Evolutionary conservation across 768 basidiomycete species (phyloP), one percentile per base, ranked within the genome.

Genomic region (Rhodotorula babjevae): DNA sequence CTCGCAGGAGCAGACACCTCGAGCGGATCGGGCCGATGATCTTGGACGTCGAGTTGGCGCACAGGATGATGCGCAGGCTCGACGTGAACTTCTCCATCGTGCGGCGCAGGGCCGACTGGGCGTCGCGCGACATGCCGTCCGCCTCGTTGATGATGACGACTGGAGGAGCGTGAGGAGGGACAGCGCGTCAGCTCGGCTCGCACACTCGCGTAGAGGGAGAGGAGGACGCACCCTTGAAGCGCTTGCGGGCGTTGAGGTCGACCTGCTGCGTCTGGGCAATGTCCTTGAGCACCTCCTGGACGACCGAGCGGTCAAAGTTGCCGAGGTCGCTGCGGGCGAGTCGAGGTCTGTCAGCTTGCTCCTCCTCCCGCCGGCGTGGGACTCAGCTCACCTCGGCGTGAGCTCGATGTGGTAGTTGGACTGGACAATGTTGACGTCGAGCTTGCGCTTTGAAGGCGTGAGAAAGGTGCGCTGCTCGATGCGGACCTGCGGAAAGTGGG

Each of bases 1-100:
- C 93, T 58, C 95, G 87, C 78, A 99, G 87, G 46, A 99, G 85
- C 56, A 99, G 84, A 83, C 96, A 98, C 70, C 95, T 87, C 85
- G 90, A 92, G 80, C 91, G 90, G 79, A 99, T 99, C 10, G 95
- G 96, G 2, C 93, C 93, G 79, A 99, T 98, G 65, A 99, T 89
- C 76, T 89, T 89, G 79, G 90, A 90, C 7, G 95, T 97, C 79
- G 91, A 93, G 81, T 93, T 94, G 31, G 94, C 93, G 80, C 94
- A 97, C 1, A 99, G 85, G 76, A 99, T 95, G 78, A 99, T 89
- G 42, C 95, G 88, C 87, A 99, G 87, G 80, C 97, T 99, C 55
- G 89, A 88, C 90, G 96, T 97, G 84, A 95, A 98, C 82, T 97
- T 98, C 80, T 99, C 95, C 95, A 98, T 99, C 18, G 95, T 99